Percentiles rank a stretch among this genome's conserved stretches.
These are phyloP conservation scores for Trichoderma sp. DNA, from an alignment of 2,329 filamentous ascomycete species.

Conservation along the genomic window DNA sequence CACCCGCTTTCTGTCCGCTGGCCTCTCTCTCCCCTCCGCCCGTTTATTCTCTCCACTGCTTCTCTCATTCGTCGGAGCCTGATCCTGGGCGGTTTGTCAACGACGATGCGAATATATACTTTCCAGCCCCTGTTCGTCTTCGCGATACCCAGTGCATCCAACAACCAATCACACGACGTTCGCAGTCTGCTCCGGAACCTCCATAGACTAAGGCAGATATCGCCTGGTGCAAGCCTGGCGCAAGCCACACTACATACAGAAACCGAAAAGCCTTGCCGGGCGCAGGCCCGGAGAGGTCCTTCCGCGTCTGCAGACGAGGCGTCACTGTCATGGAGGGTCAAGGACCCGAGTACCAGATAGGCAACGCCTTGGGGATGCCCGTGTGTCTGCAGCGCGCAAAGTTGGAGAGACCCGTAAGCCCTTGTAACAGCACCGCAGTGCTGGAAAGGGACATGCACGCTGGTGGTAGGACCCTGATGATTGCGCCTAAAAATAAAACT, in stretches of 20 bases:
- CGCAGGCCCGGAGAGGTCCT: constrained; percentile 14
- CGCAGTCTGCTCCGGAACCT: constrained; percentile 10
- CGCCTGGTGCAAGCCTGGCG: not conserved
- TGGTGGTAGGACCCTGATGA: constrained; percentile 9
- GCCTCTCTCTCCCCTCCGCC: no score
- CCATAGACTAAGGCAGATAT: not conserved
- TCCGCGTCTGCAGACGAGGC: constrained; percentile 10
- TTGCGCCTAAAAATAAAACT: not conserved
- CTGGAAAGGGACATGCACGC: not conserved
- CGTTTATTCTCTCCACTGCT: no score
- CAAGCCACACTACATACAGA: not conserved
- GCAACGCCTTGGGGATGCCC: not conserved
- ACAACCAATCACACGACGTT: no score
- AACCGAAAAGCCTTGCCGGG: constrained; percentile 1
- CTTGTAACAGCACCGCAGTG: not conserved
- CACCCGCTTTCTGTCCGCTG: no score
- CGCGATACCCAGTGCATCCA: no score
- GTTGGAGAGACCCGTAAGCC: not conserved
- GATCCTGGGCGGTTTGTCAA: no score
- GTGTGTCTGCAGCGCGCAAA: not conserved
- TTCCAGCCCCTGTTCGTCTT: no score
- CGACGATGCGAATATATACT: no score
- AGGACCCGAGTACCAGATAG: not conserved
- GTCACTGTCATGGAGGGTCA: not conserved
- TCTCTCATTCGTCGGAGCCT: no score